Conservation (phyloP, 495 filamentous ascomycete species). For the Trichoderma virens region DNA sequence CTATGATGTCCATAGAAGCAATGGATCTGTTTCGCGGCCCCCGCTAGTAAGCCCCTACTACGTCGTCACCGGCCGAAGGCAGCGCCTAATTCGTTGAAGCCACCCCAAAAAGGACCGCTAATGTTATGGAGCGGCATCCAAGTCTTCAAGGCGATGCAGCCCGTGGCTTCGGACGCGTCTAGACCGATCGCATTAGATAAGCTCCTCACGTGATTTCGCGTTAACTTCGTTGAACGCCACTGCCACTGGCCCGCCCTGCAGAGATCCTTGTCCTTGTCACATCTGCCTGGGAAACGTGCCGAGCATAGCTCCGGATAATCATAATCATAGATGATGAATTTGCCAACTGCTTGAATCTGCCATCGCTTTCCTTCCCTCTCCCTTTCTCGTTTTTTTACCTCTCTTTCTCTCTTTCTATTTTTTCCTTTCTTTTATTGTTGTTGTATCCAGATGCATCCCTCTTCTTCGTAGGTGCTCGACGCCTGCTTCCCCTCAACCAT, state of each 20-base stretch:
- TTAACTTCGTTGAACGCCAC: no score
- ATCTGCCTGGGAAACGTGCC: background rate
- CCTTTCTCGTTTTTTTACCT: background rate
- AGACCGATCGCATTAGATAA: background rate
- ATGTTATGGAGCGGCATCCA: no score
- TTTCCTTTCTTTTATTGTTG: background rate
- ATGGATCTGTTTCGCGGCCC: no score
- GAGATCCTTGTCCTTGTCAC: background rate
- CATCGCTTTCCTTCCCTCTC: background rate
- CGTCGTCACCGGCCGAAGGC: no score
- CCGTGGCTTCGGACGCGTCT: no score
- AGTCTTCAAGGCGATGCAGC: no score
- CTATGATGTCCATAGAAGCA: no score
- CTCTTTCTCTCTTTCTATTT: background rate
- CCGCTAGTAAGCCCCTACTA: no score
- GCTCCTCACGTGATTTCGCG: background rate
- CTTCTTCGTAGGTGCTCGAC: background rate
- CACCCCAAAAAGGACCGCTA: no score
- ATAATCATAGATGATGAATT: no score
- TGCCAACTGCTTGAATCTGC: background rate
- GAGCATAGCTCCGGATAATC: background rate
- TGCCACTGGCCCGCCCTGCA: no score
- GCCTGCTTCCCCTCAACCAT: constrained; percentile 1
- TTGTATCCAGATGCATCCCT: background rate
- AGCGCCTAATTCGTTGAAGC: no score